These are phyloP conservation scores for Cardamine chenopodiifolia DNA, from an alignment of 345 rosid species.

Conservation along the genomic window DNA sequence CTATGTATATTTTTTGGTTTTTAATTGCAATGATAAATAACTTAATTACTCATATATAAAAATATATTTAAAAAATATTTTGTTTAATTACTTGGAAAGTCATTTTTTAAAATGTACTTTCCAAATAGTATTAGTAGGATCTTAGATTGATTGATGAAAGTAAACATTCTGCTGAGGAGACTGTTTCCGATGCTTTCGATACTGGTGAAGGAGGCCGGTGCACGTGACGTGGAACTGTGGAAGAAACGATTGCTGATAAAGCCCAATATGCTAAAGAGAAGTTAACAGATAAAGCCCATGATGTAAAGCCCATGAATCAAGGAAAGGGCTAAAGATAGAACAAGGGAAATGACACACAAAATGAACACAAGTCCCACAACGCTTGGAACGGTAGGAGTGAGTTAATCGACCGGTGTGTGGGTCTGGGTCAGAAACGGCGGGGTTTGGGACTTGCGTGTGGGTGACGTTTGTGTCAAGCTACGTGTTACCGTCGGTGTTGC, in stretches of 20 bases:
- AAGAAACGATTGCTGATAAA: slow-evolving; percentile 13
- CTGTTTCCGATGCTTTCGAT: slow-evolving; percentile 24
- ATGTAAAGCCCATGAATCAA: slow-evolving; percentile 35
- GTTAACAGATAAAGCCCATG: background rate
- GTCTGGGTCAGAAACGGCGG: background rate
- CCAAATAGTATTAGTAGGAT: too few species aligned
- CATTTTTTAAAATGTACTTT: too few species aligned
- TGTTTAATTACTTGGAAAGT: too few species aligned
- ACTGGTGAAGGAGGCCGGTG: slow-evolving; percentile 29
- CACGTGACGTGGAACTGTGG: slow-evolving; percentile 22
- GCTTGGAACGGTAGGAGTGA: slow-evolving; percentile 38
- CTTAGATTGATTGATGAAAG: too few species aligned
- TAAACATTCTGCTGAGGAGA: too few species aligned
- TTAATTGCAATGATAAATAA: too few species aligned
- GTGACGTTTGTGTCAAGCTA: slow-evolving; percentile 74
- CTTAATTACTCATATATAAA: too few species aligned
- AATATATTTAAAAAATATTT: too few species aligned
- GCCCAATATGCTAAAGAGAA: slow-evolving; percentile 26
- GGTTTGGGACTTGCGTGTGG: slow-evolving; percentile 74
- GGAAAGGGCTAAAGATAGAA: slow-evolving; percentile 34
- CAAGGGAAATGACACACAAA: slow-evolving; percentile 31
- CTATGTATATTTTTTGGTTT: too few species aligned
- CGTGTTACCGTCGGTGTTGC: slow-evolving; percentile 52
- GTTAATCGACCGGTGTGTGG: slow-evolving; percentile 16
- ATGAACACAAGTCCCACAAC: slow-evolving; percentile 35